A percentile compares a stretch with the other conserved stretches of the same genome.
Conservation (phyloP, 2,329 filamentous ascomycete genomes). For the Cercospora zeae-maydis region DNA sequence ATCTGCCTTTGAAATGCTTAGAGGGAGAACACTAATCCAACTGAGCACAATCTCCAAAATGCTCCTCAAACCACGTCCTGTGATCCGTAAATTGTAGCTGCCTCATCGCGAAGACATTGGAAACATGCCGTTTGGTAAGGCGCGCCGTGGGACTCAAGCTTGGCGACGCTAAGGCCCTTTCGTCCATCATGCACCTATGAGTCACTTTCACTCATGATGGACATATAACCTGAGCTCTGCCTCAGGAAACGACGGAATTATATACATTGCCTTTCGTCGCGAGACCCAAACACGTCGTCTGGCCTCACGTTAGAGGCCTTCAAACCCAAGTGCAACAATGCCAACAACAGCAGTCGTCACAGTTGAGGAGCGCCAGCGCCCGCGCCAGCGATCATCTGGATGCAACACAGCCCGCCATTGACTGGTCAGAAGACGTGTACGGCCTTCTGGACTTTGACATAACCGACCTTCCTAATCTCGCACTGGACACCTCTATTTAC, state of each 20-base stretch:
- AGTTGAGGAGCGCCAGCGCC: neutral
- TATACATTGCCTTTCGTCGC: neutral
- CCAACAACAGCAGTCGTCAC: conserved; percentile 1
- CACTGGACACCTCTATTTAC: conserved; percentile 8
- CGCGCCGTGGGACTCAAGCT: neutral
- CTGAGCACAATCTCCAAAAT: too few relatives aligned
- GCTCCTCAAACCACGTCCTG: too few relatives aligned
- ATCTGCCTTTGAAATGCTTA: too few relatives aligned
- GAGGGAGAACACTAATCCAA: too few relatives aligned
- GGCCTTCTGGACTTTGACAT: conserved; percentile 14
- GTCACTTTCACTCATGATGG: neutral
- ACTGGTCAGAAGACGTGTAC: conserved; percentile 7
- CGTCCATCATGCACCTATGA: neutral
- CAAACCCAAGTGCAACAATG: conserved; percentile 16
- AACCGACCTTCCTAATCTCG: neutral
- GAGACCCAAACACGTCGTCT: neutral
- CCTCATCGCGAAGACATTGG: too few relatives aligned
- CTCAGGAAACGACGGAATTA: neutral
- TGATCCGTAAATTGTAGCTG: too few relatives aligned
- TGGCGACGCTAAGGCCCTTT: neutral
- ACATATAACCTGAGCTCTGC: neutral
- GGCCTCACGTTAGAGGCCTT: conserved; percentile 17
- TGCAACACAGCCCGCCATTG: conserved; percentile 4
- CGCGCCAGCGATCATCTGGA: neutral
- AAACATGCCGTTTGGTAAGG: too few relatives aligned